Percentiles rank a stretch among this genome's conserved stretches.
Conservation (phyloP, 805 yeast genomes). For the Metschnikowia chrysomelidarum region DNA sequence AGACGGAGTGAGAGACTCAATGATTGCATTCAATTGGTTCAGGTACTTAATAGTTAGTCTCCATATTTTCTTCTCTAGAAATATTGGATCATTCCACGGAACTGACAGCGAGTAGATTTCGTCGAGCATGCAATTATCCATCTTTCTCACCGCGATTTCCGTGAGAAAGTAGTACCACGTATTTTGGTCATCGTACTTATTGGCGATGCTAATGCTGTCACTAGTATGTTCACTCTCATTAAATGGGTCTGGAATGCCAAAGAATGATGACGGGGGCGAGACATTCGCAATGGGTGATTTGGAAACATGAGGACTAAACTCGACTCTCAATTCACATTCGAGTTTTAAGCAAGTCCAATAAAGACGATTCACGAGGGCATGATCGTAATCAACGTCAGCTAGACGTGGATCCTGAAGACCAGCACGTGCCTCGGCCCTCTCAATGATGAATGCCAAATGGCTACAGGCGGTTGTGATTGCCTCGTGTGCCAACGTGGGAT, state of each 20-base stretch:
- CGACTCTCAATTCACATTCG: constrained; percentile 36
- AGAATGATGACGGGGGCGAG: constrained; percentile 32
- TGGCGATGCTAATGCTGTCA: constrained; percentile 26
- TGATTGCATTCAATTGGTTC: constrained; percentile 38
- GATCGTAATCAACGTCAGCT: constrained; percentile 7
- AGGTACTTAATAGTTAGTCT: constrained; percentile 28
- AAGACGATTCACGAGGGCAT: constrained; percentile 26
- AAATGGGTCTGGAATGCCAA: constrained; percentile 28
- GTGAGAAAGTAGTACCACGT: constrained; percentile 41
- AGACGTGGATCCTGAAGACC: neutral
- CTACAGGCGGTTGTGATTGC: constrained; percentile 27
- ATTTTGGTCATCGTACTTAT: constrained; percentile 23
- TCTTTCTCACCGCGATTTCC: constrained; percentile 39
- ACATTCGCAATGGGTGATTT: constrained; percentile 31
- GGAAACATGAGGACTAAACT: constrained; percentile 34
- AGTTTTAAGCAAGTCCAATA: constrained; percentile 39
- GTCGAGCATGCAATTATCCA: constrained; percentile 36
- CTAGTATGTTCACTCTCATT: constrained; percentile 20
- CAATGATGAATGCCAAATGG: constrained; percentile 30
- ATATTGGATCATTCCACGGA: constrained; percentile 27
- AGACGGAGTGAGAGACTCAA: constrained; percentile 34
- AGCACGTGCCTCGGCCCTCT: constrained; percentile 13
- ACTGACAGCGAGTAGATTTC: constrained; percentile 23
- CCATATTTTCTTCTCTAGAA: constrained; percentile 26
- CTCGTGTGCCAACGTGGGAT: constrained; percentile 28